Percentiles rank a stretch among this genome's conserved stretches.
Conservation (phyloP, 768 basidiomycete species). For the Russula brevipes region DNA sequence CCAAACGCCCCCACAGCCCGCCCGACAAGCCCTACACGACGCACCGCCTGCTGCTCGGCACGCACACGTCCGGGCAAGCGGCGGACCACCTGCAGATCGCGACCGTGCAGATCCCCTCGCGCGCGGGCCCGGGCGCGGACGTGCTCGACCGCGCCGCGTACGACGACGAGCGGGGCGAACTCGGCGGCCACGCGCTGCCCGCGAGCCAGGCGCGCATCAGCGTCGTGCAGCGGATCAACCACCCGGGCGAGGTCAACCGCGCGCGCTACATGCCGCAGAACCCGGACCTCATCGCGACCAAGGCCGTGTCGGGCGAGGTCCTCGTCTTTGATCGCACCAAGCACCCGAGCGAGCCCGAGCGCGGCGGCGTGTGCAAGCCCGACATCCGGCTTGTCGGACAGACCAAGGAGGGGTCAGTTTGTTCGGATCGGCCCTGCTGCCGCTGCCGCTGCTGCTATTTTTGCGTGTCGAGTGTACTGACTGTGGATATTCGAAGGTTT, state of each 20-base stretch:
- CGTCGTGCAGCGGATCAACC: slow-evolving; percentile 91
- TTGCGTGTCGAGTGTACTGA: slow-evolving; percentile 1
- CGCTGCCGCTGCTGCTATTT: not conserved
- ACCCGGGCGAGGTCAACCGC: slow-evolving; percentile 91
- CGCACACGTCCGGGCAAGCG: slow-evolving; percentile 92
- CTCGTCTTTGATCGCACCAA: slow-evolving; percentile 96
- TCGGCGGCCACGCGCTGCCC: slow-evolving; percentile 86
- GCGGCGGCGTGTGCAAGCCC: slow-evolving; percentile 78
- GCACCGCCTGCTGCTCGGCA: slow-evolving; percentile 92
- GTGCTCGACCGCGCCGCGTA: slow-evolving; percentile 77
- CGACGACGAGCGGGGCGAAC: slow-evolving; percentile 89
- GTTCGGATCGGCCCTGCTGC: not conserved
- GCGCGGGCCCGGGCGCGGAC: slow-evolving; percentile 61
- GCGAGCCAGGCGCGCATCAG: slow-evolving; percentile 75
- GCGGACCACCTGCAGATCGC: slow-evolving; percentile 97
- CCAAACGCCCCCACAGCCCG: slow-evolving; percentile 47
- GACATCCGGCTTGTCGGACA: slow-evolving; percentile 90
- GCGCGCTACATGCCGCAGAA: slow-evolving; percentile 99
- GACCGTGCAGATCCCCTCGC: slow-evolving; percentile 87
- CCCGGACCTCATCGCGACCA: slow-evolving; percentile 93
- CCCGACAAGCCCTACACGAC: slow-evolving; percentile 90
- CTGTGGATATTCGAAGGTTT: slow-evolving; percentile 48
- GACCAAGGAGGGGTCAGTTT: slow-evolving; percentile 81
- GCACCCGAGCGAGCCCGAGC: slow-evolving; percentile 88
- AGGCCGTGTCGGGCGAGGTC: slow-evolving; percentile 86